Conservation (phyloP, 1,284 basidiomycete genomes). For the Chalciporus sp. region DNA sequence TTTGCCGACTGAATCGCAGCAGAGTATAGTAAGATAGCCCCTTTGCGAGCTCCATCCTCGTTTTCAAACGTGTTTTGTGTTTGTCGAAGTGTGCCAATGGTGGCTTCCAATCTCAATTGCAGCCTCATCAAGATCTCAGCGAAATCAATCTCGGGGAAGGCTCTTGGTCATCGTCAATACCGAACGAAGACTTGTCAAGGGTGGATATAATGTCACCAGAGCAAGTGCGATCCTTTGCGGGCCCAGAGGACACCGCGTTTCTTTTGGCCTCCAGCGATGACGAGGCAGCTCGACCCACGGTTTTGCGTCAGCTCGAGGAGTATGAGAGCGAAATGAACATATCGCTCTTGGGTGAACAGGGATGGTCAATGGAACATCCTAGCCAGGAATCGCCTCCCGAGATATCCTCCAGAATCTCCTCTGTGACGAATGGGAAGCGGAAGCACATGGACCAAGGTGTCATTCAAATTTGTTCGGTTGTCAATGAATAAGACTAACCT, state of each 20-base stretch:
- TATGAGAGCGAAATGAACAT: conserved; percentile 12
- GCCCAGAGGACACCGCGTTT: conserved; percentile 16
- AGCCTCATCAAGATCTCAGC: neutral
- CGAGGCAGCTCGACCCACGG: conserved; percentile 8
- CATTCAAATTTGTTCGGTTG: neutral
- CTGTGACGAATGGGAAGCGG: conserved; percentile 11
- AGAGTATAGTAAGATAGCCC: conserved; percentile 31
- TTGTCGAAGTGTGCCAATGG: conserved; percentile 13
- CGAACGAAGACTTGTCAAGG: neutral
- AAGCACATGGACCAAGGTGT: conserved; percentile 15
- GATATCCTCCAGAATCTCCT: neutral
- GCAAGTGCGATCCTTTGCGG: neutral
- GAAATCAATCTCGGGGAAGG: neutral
- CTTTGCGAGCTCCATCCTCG: conserved; percentile 9
- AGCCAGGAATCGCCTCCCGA: neutral
- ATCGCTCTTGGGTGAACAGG: neutral
- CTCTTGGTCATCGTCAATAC: neutral
- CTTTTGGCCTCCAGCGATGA: conserved; percentile 5
- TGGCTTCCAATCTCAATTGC: conserved; percentile 3
- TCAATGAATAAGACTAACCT: conserved; percentile 5
- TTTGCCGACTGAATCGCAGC: conserved; percentile 40
- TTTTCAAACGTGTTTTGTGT: conserved; percentile 14
- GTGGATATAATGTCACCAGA: neutral
- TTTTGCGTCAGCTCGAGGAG: conserved; percentile 22
- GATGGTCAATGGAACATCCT: conserved; percentile 1